Evolutionary conservation across 2,329 filamentous ascomycete species (phyloP), one percentile per base, ranked within the genome.

Genomic region (Fulvia fulva): DNA sequence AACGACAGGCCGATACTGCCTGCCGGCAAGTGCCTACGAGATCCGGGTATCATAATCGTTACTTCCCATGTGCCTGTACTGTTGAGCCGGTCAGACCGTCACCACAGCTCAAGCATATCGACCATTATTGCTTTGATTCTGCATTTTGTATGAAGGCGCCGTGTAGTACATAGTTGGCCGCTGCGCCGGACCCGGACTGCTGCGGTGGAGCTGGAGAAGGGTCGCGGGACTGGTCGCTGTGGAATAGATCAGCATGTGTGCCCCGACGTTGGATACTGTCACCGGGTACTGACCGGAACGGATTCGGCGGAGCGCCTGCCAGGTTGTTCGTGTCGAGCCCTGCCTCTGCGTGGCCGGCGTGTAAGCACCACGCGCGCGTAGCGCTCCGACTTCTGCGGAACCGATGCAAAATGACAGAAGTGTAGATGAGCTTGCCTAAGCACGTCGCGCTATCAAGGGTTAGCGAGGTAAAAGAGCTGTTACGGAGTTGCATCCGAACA

Each of bases 381-480:
- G 53, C 71, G 55, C 69, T 70, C 8, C 63, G 65, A 22, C 68
- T 49, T 60, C 71, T 73, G 54, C 75, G 74, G 55, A 68, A 63
- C 52, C 73, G 70, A 56, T 71, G 69, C 60, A 73, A 71, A 28
- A 71, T 65, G 58, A 76, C 65, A 44, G 67, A 65, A 23, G 71
- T 71, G 67, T 78, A 78, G 56, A 76, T 67, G 61, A 77, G 70
- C 58, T 76, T 71, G 44, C 66, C 69, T 51, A 77, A 44, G 61
- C 73, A 73, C 6, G 70, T 64, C 12, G 72, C 59, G 54, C 74
- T 77, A 59, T 58, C 51, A 55, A 49, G 37, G 50, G 47, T 62
- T 57, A 64, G 58, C 61, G 51, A 50, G 26, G 25, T 32, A 3
- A 50, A 26, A 9, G 47, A 50, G 23, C 47, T 50, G 25, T 32